Evolutionary conservation across 2,329 filamentous ascomycete species (phyloP), one percentile per base, ranked within the genome.

Genomic region (Beauveria sp.): DNA sequence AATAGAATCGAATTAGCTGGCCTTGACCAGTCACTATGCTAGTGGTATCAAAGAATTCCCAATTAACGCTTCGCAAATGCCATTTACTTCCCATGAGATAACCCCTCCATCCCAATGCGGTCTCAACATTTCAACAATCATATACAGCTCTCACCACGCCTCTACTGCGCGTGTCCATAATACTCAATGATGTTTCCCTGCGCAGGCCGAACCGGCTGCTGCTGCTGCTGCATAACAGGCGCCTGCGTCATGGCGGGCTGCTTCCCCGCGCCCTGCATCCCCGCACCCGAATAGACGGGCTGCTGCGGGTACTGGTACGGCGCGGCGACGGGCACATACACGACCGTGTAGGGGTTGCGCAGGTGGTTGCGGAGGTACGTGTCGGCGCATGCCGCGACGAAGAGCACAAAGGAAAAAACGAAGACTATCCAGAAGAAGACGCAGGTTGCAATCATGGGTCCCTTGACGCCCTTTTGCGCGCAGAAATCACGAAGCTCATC

Each of bases 311-410:
- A 55, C 10, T 24, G 38, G 14, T 40, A 24, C 34, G 22, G 50
- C 30, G 40, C 50, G 3, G 50, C n/a, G 47, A 62, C 42, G 45
- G 51, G 45, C 20, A 60, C 58, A 7, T 60, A 60, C n/a, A 54
- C 43, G 26, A 54, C 49, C 4, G 57, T 20, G 38, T 58, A 45
- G 52, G 55, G 49, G 50, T 58, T 55, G 38, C 47, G 52, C 34
- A 45, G 34, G 47, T 40, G 30, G 58, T 65, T 65, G 50, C 58
- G 63, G 9, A 65, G 58, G 40, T 63, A 61, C n/a, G 55, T 51
- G n/a, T 63, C 65, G 8, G 58, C 46, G 30, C 58, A 60, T 3
- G 26, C 58, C 4, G 26, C 58, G 24, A 60, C 58, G 34, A 60
- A 60, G 8, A 51, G 50, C 24, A 54, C 50, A 40, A 60, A 51